Evolutionary conservation across 1,139 yeast genomes (phyloP).

Genomic region (Debaryomycetaceae sp.): DNA sequence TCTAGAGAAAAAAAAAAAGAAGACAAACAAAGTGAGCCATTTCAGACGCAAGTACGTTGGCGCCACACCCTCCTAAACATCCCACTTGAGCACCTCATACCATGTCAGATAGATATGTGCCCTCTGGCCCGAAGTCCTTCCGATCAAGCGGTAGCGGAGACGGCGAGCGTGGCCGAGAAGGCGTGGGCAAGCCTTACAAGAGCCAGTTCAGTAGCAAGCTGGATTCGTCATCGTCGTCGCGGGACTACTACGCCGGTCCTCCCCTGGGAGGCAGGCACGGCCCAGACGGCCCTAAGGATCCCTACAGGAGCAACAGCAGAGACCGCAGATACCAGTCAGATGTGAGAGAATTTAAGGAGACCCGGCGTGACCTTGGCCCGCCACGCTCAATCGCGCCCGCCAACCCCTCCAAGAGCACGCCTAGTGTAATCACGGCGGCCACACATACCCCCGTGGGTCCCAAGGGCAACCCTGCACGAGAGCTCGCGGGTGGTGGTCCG

Average conservation of each 20-base stretch:
- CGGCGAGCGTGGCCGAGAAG: constrained; percentile 5
- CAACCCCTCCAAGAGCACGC: constrained; percentile 7
- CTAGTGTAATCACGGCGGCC: constrained; percentile 4
- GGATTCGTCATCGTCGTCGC: constrained; percentile 2
- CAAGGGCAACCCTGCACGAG: too few species aligned
- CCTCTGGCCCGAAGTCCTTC: constrained; percentile 15
- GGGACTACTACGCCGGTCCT: constrained; percentile 5
- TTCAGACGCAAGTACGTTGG: not conserved
- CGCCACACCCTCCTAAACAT: not conserved
- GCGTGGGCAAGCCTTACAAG: constrained; percentile 6
- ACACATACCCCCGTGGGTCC: constrained; percentile 4
- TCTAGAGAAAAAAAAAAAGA: not conserved
- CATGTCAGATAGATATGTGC: constrained; percentile 44
- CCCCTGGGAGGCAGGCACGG: not conserved
- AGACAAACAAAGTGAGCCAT: not conserved
- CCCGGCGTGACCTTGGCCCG: too few species aligned
- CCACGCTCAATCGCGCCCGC: too few species aligned
- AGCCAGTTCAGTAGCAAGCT: constrained; percentile 5
- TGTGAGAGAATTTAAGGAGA: too few species aligned
- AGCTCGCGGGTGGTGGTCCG: not conserved
- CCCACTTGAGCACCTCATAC: not conserved
- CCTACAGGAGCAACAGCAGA: too few species aligned
- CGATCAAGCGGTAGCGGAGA: constrained; percentile 5
- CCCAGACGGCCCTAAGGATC: constrained; percentile 14
- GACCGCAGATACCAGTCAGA: too few species aligned